Evolutionary conservation across 2,329 filamentous ascomycete species (phyloP), one percentile per base, ranked within the genome.

Genomic region (Beauveria australis): DNA sequence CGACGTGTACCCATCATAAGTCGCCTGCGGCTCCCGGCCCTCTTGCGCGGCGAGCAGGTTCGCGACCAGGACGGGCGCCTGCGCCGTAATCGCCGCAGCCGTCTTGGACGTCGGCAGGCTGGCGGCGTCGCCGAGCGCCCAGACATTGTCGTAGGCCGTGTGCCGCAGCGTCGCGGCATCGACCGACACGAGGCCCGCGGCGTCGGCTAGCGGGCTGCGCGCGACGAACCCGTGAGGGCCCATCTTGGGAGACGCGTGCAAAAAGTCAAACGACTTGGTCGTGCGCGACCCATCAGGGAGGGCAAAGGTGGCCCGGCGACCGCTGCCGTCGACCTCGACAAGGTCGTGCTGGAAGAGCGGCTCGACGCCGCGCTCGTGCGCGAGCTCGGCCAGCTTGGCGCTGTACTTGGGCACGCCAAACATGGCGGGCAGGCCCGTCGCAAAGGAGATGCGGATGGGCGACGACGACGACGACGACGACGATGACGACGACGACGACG

Each of bases 391-490:
- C 1, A 85, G 76, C 58, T 73, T 75, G 30, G 76, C 77, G 67
- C 74, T 81, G 68, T 85, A 85, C 72, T 85, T 85, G 61, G 82
- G 79, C 41, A 85, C 81, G 48, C 79, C 82, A 60, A 85, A 85
- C 82, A 85, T 85, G 58, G 70, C 71, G 0, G 80, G 79, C 2
- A 83, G 72, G 0, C 76, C 82, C 0, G 82, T 84, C 4, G 82
- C 81, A 62, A 83, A 85, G 64, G 69, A 76, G 63, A 85, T 80
- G 28, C 78, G 74, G 66, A 85, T 78, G 2, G 75, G 66, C 1
- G 47, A 22, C 0, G 80, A 82, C 30, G 30, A 14, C 30, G 30
- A 33, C 30, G 30, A 22, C 0, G 80, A 82, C 30, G 30, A 14
- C 30, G 30, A 33, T 12, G 30, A n/a, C n/a, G n/a, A 30, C 9